Base-by-base conservation (phyloP, 2,329 filamentous ascomycete genomes). In the Stagonosporopsis tanaceti region DNA sequence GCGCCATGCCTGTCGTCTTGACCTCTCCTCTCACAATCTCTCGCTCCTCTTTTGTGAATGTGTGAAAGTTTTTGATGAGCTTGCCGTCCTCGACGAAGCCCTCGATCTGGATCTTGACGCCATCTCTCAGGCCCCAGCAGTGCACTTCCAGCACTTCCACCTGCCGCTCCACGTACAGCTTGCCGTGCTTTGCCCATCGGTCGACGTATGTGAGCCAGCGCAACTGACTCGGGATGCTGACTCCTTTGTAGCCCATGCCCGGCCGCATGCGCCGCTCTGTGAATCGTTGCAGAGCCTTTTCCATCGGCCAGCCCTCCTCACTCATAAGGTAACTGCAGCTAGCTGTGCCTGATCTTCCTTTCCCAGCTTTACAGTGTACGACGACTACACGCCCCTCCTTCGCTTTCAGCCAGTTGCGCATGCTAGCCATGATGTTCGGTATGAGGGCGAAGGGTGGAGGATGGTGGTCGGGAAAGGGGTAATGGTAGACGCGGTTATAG, bases 291-390 rank as follows among this genome's bases (percentile, higher is more conserved):
- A 91, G 76, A 0, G 89, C 89, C 63, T 89, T 86, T 47, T 85
- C 81, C 38, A 83, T 77, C 28, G 80, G 82, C 89, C 88, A 91
- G 4, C 86, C 87, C 70, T 95, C 90, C 73, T 98, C 91, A 7
- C 90, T 88, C 67, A 99, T 95, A 56, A 99, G 81, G 74, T 97
- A 98, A 66, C 90, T 91, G 77, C 92, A 96, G 28, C 89, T 89
- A 67, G 92, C 87, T 0, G 92, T 97, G 4, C 95, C 95, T 63
- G 92, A 96, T 47, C 95, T 84, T 1, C 95, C 95, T 77, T 99
- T 99, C 2, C 95, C 95, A 1, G 95, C 95, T 75, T 98, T 98
- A 81, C 95, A 98, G 77, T 99, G 95, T 7, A 98, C 92, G 6
- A 98, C 93, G 0, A 89, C 89, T 0, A 98, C 92, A 32, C 92